phyloP scores from a whole-genome alignment of 1,139 yeast species.

The Geotrichum klebahnii region DNA sequence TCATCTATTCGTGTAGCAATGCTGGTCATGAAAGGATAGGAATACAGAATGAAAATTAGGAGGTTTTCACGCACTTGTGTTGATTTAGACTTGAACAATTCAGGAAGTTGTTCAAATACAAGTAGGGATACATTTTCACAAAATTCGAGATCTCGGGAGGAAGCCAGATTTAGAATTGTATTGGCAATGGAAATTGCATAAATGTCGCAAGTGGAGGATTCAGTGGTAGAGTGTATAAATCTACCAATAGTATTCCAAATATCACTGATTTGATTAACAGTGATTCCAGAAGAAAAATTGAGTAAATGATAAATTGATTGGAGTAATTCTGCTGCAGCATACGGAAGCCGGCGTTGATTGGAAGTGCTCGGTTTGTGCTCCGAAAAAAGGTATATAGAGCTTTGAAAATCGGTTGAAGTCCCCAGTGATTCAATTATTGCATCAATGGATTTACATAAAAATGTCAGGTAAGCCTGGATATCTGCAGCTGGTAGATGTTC shows the following conservation, averaged over 20 bases:
- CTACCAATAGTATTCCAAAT: constrained; percentile 16
- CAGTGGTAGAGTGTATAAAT: constrained; percentile 14
- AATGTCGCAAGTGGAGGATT: constrained; percentile 11
- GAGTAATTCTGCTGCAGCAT: constrained; percentile 16
- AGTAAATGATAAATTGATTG: constrained; percentile 10
- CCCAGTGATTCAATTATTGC: constrained; percentile 12
- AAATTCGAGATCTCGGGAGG: constrained; percentile 7
- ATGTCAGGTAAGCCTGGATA: constrained; percentile 4
- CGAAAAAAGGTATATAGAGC: constrained; percentile 11
- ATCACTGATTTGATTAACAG: constrained; percentile 9
- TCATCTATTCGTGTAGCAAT: constrained; percentile 12
- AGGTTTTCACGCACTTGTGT: constrained; percentile 8
- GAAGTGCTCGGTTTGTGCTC: constrained; percentile 3
- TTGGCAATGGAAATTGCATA: constrained; percentile 12
- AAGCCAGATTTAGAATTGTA: constrained; percentile 1
- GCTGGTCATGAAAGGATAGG: constrained; percentile 14
- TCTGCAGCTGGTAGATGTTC: constrained; percentile 12
- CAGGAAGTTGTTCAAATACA: constrained; percentile 10
- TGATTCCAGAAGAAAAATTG: constrained; percentile 7
- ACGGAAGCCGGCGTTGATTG: constrained; percentile 11
- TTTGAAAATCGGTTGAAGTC: neutral
- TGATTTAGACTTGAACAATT: constrained; percentile 13
- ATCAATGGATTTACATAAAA: constrained; percentile 16
- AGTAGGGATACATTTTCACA: constrained; percentile 14
- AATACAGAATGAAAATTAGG: constrained; percentile 13